phyloP scores from a whole-genome alignment of 495 filamentous ascomycete species.

The Neurospora pannonica region DNA sequence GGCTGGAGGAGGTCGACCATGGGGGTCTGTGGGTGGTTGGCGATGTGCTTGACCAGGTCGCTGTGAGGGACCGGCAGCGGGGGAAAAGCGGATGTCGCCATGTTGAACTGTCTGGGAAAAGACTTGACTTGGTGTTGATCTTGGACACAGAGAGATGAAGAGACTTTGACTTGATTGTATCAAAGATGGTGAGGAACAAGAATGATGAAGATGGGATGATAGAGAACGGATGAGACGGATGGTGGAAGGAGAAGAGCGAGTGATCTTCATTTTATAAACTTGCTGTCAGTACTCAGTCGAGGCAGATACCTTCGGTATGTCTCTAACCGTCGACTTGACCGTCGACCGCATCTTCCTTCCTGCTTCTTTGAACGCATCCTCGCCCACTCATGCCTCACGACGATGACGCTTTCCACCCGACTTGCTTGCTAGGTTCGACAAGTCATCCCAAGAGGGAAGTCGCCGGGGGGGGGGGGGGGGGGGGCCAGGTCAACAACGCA shows the following conservation, averaged over 20 bases:
- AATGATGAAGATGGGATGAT: neutral
- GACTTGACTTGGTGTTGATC: neutral
- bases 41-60: conserved; percentile 37
- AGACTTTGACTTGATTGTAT: neutral
- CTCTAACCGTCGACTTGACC: neutral
- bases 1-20: conserved; percentile 53
- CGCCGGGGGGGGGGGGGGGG: neutral
- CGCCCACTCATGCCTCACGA: neutral
- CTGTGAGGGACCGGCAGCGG: conserved; percentile 32
- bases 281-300: neutral
- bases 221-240: neutral
- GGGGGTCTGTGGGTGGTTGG: conserved; percentile 40
- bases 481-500: neutral
- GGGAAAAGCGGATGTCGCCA: conserved; percentile 30
- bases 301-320: neutral
- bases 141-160: neutral
- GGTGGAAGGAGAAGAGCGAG: neutral
- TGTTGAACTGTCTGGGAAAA: conserved; percentile 3
- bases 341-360: neutral
- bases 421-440: neutral
- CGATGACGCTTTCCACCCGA: neutral
- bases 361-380: neutral
- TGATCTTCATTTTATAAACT: neutral
- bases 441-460: neutral
- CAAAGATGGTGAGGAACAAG: neutral